These are phyloP conservation scores for Phytophthora cryptogea DNA, from an alignment of 352 stramenopile species.

Conservation along the genomic window DNA sequence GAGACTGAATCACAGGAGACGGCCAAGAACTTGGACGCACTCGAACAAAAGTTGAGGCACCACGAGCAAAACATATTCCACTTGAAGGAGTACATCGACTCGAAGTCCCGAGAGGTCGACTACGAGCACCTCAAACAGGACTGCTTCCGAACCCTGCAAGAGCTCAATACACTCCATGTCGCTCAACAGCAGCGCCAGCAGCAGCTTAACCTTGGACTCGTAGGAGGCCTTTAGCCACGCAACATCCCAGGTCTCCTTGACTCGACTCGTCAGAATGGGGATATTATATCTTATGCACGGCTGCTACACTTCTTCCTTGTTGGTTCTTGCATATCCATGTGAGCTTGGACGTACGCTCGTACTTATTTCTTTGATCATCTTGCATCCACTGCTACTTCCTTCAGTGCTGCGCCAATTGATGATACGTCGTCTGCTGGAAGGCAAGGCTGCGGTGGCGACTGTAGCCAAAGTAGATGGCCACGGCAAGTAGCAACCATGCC, in stretches of 20 bases:
- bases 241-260: constrained; percentile 1
- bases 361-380: constrained; percentile 1
- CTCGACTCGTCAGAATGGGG: constrained; percentile 1
- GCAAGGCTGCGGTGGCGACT: constrained; percentile 73
- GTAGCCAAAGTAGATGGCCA: constrained; percentile 74
- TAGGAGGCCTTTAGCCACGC: constrained; percentile 19
- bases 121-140: constrained; percentile 88
- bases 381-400: not conserved
- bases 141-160: constrained; percentile 72
- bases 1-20: constrained; percentile 77
- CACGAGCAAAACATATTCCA: constrained; percentile 94
- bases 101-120: constrained; percentile 89
- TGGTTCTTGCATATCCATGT: constrained; percentile 1
- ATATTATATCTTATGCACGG: constrained; percentile 20
- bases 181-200: constrained; percentile 50
- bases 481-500: constrained; percentile 70
- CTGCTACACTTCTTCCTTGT: constrained; percentile 7
- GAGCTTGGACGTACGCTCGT: not conserved
- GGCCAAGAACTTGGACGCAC: constrained; percentile 74
- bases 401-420: constrained; percentile 47
- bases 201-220: constrained; percentile 26
- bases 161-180: constrained; percentile 77
- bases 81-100: constrained; percentile 88
- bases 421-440: constrained; percentile 69
- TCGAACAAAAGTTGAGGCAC: constrained; percentile 91